A percentile compares a stretch with the other conserved stretches of the same genome.
Conservation (phyloP, 1,139 yeast genomes). For the Taphrina pruni region DNA sequence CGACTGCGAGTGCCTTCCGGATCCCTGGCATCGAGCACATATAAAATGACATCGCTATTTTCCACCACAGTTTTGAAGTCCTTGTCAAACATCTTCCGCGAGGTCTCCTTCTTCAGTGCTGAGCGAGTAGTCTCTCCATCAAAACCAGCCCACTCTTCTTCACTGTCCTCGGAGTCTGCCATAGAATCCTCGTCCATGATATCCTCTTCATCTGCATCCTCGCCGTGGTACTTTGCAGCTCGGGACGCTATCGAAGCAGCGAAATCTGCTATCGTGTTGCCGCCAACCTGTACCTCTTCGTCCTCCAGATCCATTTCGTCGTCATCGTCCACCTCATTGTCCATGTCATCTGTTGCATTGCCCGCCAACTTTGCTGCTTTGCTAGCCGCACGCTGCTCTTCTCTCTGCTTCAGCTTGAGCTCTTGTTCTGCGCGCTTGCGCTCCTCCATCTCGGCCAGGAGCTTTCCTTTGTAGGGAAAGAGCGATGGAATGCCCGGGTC, state of each 20-base stretch:
- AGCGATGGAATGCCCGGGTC: slow-evolving; percentile 91
- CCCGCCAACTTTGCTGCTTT: slow-evolving; percentile 52
- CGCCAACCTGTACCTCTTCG: slow-evolving; percentile 57
- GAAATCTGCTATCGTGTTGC: slow-evolving; percentile 58
- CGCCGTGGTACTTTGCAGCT: slow-evolving; percentile 61
- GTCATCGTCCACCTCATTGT: slow-evolving; percentile 40
- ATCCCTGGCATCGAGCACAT: slow-evolving; percentile 95
- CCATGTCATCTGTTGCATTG: slow-evolving; percentile 49
- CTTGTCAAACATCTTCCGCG: slow-evolving; percentile 74
- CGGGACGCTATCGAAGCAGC: slow-evolving; percentile 85
- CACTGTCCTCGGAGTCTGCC: slow-evolving; percentile 51
- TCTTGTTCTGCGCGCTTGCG: slow-evolving; percentile 68
- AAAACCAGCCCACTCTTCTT: slow-evolving; percentile 54
- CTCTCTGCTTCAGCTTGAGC: slow-evolving; percentile 60
- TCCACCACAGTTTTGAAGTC: slow-evolving; percentile 87
- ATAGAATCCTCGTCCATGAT: slow-evolving; percentile 48
- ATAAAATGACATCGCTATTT: slow-evolving; percentile 84
- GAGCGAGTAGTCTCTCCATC: slow-evolving; percentile 52
- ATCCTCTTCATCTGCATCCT: slow-evolving; percentile 55
- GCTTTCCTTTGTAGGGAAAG: slow-evolving; percentile 89
- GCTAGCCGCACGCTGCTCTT: slow-evolving; percentile 55
- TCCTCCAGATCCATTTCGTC: slow-evolving; percentile 49
- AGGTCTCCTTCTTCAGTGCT: slow-evolving; percentile 62
- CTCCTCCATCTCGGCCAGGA: slow-evolving; percentile 80
- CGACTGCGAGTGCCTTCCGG: slow-evolving; percentile 94